Base-by-base conservation (phyloP, 73 alveolate species). In the Uronychia binucleata region DNA sequence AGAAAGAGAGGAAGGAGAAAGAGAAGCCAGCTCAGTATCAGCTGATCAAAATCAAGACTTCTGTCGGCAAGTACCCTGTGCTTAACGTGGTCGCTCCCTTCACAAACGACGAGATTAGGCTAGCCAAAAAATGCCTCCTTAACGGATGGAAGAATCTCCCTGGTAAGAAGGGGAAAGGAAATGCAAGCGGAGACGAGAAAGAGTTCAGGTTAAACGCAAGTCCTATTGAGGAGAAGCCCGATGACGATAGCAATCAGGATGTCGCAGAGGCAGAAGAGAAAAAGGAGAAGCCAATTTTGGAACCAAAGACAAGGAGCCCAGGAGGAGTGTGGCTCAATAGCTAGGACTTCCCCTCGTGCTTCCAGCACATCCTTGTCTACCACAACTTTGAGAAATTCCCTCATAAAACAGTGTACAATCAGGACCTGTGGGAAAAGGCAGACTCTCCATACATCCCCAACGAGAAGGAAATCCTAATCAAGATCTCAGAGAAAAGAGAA, bases 281-380 rank as follows among this genome's bases (percentile, higher is more conserved):
- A 30, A 79, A 84, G 74, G 75, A 33, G 59, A 35, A 59, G 75
- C 78, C 77, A n/a, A 31, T 46, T 32, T 34, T 75, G 0, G 96
- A 90, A 31, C 99, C 99, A 11, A 74, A 84, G 83, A 82, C 93
- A 25, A 91, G 97, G 85, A 94, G 96, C 46, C 90, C 93, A 67
- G 99, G 99, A 0, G 99, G 99, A 0, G 89, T 93, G 34, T 95
- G 99, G 98, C 81, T 95, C 30, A 81, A 80, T 29, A 92, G 94
- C n/a, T 58, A 79, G 34, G 99, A 95, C 57, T 94, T 95, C 77
- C 93, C 96, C 0, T 84, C 80, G 31, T 78, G 93, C 34, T 93
- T 95, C 91, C 88, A 91, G 26, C 82, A 91, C 28, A 31, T 90
- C 88, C 74, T 93, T 32, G 86, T 95, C 59, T 92, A 90, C 84